These are phyloP conservation scores for Candida ortonii DNA, from an alignment of 805 yeast genomes.

Conservation along the genomic window DNA sequence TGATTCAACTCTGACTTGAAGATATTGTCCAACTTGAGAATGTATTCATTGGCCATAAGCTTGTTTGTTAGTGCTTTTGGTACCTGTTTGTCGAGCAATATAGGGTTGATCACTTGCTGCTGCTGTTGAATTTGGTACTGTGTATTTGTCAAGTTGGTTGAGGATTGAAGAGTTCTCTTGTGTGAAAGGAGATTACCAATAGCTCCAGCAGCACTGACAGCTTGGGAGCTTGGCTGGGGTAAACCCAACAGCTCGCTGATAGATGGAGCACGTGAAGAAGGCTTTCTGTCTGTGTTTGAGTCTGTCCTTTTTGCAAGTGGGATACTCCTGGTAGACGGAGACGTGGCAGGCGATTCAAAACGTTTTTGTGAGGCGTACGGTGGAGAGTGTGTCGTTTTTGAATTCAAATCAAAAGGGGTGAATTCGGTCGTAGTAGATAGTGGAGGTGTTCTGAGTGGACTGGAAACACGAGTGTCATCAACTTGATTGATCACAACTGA, in stretches of 20 bases:
- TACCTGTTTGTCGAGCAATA: conserved; percentile 30
- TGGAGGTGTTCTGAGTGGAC: conserved; percentile 18
- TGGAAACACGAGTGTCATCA: conserved; percentile 2
- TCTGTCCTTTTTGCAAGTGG: conserved; percentile 4
- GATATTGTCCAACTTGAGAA: conserved; percentile 32
- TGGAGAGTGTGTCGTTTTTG: conserved; percentile 1
- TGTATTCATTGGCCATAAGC: conserved; percentile 31
- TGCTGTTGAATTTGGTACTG: conserved; percentile 27
- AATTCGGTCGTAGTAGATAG: conserved; percentile 14
- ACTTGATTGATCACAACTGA: conserved; percentile 12
- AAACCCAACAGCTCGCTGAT: conserved; percentile 27
- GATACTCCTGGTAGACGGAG: conserved; percentile 2
- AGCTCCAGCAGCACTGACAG: conserved; percentile 36
- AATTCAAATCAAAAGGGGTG: not conserved
- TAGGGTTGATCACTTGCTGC: conserved; percentile 33
- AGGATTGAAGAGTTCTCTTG: conserved; percentile 25
- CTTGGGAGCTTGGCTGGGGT: conserved; percentile 33
- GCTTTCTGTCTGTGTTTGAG: conserved; percentile 9
- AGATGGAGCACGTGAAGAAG: conserved; percentile 23
- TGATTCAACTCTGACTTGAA: conserved; percentile 33
- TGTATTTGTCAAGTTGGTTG: conserved; percentile 14
- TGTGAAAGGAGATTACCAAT: conserved; percentile 32
- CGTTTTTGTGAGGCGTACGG: conserved; percentile 1
- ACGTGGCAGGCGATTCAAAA: not conserved
- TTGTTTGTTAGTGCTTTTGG: conserved; percentile 30